These are phyloP conservation scores for Aspergillus baeticus DNA, from an alignment of 495 filamentous ascomycete species.

Conservation along the genomic window DNA sequence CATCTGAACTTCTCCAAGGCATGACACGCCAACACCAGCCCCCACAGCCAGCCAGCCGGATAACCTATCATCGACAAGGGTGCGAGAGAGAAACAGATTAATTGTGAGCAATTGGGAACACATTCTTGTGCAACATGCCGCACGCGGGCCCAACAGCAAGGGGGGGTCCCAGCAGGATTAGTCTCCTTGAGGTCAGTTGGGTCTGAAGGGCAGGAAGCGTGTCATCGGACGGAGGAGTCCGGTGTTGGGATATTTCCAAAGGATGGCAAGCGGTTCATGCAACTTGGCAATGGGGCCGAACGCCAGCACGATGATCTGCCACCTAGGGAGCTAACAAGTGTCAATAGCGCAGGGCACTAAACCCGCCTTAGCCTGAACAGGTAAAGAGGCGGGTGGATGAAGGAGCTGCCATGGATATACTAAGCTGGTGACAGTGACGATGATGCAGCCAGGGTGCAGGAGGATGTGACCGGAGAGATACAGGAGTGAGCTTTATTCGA, in stretches of 20 bases:
- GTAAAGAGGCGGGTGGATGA: constrained; percentile 9
- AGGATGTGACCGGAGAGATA: constrained; percentile 13
- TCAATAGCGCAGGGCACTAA: constrained; percentile 26
- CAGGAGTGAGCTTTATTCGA: constrained; percentile 7
- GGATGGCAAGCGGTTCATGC: constrained; percentile 22
- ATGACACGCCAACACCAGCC: not conserved
- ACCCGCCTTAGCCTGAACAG: constrained; percentile 8
- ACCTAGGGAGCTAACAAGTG: constrained; percentile 17
- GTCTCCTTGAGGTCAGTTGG: not conserved
- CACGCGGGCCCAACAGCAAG: constrained; percentile 34
- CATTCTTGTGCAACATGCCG: constrained; percentile 38
- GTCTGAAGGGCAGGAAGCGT: not conserved
- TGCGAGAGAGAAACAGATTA: not conserved
- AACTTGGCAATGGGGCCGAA: constrained; percentile 18
- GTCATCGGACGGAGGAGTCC: not conserved
- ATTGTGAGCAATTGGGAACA: constrained; percentile 6
- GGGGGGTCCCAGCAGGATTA: not conserved
- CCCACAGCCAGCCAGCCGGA: not conserved
- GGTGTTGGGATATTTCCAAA: not conserved
- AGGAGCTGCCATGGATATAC: not conserved
- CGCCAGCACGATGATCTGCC: constrained; percentile 30
- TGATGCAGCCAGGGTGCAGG: constrained; percentile 16
- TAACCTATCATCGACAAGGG: constrained; percentile 2
- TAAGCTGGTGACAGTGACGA: constrained; percentile 6
- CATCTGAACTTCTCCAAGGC: not conserved